Percentiles rank a stretch among this genome's conserved stretches.
These are phyloP conservation scores for Glycine soja DNA, from an alignment of 306 rosid genomes.

Conservation along the genomic window DNA sequence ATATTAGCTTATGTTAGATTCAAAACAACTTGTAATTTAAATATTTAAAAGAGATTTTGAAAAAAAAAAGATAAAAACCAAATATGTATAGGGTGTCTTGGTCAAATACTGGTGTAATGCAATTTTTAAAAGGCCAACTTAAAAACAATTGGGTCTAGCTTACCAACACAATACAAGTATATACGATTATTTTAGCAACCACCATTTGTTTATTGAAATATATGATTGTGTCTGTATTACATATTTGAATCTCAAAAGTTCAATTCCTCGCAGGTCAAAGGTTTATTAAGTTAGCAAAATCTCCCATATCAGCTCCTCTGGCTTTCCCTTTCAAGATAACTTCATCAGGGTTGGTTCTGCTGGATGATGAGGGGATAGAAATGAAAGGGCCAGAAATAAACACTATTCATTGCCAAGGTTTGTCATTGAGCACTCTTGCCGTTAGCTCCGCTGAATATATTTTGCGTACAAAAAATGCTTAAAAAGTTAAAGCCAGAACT, in stretches of 20 bases:
- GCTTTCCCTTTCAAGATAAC: slow-evolving; percentile 80
- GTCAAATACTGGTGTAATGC: not conserved
- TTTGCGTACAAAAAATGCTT: not conserved
- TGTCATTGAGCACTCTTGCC: slow-evolving; percentile 50
- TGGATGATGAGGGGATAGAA: slow-evolving; percentile 70
- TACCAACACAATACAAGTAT: too few relatives aligned
- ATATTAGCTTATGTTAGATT: too few relatives aligned
- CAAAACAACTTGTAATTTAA: too few relatives aligned
- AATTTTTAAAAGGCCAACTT: slow-evolving; percentile 25
- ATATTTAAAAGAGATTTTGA: too few relatives aligned
- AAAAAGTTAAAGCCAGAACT: slow-evolving; percentile 22
- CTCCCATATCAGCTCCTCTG: slow-evolving; percentile 84
- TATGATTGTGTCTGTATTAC: not conserved
- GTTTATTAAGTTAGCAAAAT: slow-evolving; percentile 84
- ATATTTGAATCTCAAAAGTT: slow-evolving; percentile 32
- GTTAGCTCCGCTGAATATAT: slow-evolving; percentile 30
- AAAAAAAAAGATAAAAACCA: too few relatives aligned
- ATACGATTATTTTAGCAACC: not conserved
- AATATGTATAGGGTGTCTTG: not conserved
- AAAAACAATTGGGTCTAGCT: slow-evolving; percentile 5
- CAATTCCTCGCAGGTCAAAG: slow-evolving; percentile 68
- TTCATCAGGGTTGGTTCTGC: slow-evolving; percentile 72
- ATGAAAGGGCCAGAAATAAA: slow-evolving; percentile 71
- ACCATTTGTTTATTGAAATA: too few relatives aligned
- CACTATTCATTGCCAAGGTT: slow-evolving; percentile 83